Base-by-base conservation (phyloP, 2,329 filamentous ascomycete genomes). In the Magnaporthiopsis rhizophila region DNA sequence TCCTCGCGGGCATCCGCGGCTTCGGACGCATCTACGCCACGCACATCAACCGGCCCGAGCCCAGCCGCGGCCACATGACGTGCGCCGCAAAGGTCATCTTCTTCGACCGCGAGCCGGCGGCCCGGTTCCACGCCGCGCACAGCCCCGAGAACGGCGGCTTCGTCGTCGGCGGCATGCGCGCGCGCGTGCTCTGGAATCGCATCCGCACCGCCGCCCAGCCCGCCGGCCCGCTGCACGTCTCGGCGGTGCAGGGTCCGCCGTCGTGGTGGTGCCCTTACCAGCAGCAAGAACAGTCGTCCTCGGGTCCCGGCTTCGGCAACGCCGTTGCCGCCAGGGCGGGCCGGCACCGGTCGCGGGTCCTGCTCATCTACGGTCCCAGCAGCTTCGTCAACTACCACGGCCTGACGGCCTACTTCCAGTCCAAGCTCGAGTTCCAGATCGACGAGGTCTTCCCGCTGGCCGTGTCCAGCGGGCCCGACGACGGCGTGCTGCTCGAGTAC, bases 11-110 rank as follows among this genome's bases (percentile, higher is more conserved):
- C 3, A 77, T 86, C 58, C 75, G 77, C 13, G 69, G 74, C 65
- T 73, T 79, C 36, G 83, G 83, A 2, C 81, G 83, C 64, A 72
- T 86, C 13, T 85, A 75, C 69, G 80, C 81, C 59, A 75, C 75
- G 1, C 80, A 80, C 65, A 80, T 86, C 73, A 86, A 84, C 73
- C 70, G 72, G 1, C 80, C 82, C 0, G 76, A 79, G 65, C 72
- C 71, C 21, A 61, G 69, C 2, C 67, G 68, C 3, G 74, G 78
- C 62, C 72, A 74, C 60, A 71, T 50, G 24, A 68, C 74, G 0
- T 76, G 76, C n/a, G 80, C 81, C 0, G 79, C 80, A 24, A 83
- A 83, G 69, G 67, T 83, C 15, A 77, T 82, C 36, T 83, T 83
- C 68, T 83, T 82, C 67, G 74, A 74, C 11, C 73, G 78, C 2